Base-by-base conservation (phyloP, 192 early-diverging fungal genomes). In the Geranomyces michiganensis region DNA sequence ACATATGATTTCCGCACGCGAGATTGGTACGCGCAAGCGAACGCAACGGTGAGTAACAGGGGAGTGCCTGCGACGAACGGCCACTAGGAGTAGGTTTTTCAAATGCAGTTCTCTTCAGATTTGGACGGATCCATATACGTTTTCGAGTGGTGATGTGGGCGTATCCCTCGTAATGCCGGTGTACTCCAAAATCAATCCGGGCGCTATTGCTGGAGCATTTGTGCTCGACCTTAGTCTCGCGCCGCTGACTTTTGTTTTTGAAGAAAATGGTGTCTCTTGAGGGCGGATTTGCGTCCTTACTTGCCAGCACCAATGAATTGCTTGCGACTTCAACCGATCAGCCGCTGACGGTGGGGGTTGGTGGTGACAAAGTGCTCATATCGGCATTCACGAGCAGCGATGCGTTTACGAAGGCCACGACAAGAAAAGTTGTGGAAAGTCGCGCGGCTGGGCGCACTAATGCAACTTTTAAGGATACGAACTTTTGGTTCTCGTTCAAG, bases 121-220 rank as follows among this genome's bases (percentile, higher is more conserved):
- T 24, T 53, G 51, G 51, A 53, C 51, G 24, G 51, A 53, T 17
- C 51, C 51, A n/a, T 53, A 24, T 26, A n/a, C 51, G n/a, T 53
- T 53, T 29, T 26, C 33, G 21, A 36, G 59, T 26, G 59, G 59
- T 32, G 31, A 26, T 19, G 31, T 29, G 6, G 59, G 59, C 29
- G 31, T 61, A 19, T 19, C 21, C 31, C 33, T 29, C 33, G 59
- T 36, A 29, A 26, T 6, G 31, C 59, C 59, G 26, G 19, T 61
- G 17, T 61, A 61, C 19, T 61, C 59, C 26, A 61, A 61, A 19
- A 32, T 36, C 9, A 61, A n/a, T 29, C 59, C 59, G 1, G 59
- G 59, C 17, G 26, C 17, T 19, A 32, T 61, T 19, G 59, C 59
- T 26, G 59, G 59, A 1, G 59, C 29, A 30, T 61, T 61, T 32